Conservation (phyloP, 441 rosid genomes). For the Biscutella auriculata region DNA sequence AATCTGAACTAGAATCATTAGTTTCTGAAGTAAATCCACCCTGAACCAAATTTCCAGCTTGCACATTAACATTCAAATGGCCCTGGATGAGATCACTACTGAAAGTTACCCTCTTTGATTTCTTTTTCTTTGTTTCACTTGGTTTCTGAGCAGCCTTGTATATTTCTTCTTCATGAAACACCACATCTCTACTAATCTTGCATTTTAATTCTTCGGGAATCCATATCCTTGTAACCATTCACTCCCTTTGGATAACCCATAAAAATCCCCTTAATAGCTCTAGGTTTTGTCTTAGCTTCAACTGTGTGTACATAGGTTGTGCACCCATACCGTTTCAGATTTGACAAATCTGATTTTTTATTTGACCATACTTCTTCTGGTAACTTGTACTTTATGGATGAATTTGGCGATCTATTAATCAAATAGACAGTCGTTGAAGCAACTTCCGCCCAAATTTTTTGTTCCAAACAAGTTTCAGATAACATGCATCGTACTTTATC, state of each 20-base stretch:
- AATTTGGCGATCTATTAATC: not conserved
- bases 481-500: not conserved
- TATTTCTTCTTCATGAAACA: not conserved
- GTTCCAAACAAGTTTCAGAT: not conserved
- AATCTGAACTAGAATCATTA: too few relatives aligned
- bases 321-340: not conserved
- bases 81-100: not conserved
- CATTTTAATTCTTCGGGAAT: not conserved
- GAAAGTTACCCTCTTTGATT: not conserved
- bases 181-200: not conserved
- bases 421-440: not conserved
- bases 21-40: not conserved
- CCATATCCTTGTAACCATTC: not conserved
- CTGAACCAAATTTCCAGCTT: not conserved
- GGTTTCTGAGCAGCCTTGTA: not conserved
- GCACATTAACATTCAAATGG: not conserved
- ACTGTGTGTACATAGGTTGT: not conserved
- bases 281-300: not conserved
- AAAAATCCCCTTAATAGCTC: not conserved
- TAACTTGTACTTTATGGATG: not conserved
- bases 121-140: not conserved
- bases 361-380: not conserved
- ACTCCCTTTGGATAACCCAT: not conserved
- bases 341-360: not conserved
- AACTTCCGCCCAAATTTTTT: not conserved